phyloP scores from a whole-genome alignment of 179 eudicot species.

The Camellia oleifera region DNA sequence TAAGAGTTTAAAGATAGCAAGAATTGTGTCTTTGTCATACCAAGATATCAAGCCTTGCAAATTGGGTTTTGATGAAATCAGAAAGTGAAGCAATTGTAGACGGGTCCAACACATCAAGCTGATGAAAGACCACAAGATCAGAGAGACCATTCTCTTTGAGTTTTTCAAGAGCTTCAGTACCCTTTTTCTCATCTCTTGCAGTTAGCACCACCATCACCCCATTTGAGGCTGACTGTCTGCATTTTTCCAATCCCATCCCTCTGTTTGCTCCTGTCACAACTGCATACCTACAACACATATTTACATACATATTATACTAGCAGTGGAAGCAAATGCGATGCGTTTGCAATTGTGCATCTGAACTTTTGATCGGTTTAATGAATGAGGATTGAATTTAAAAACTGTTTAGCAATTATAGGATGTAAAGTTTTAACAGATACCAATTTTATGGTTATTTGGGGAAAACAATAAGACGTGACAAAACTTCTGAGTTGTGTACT shows the following conservation, averaged over 20 bases:
- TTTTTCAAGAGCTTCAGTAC: slow-evolving; percentile 25
- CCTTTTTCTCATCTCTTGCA: slow-evolving; percentile 31
- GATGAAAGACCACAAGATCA: slow-evolving; percentile 26
- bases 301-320: too few species aligned
- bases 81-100: slow-evolving; percentile 26
- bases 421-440: too few species aligned
- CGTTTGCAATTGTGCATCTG: too few species aligned
- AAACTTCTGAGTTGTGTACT: too few species aligned
- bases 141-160: slow-evolving; percentile 7
- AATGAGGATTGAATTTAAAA: too few species aligned
- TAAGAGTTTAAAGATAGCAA: too few species aligned
- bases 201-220: slow-evolving; percentile 31
- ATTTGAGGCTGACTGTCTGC: slow-evolving; percentile 13
- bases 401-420: too few species aligned
- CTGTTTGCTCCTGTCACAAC: slow-evolving; percentile 14
- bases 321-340: too few species aligned
- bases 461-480: too few species aligned
- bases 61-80: slow-evolving; percentile 22
- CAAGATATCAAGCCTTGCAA: slow-evolving; percentile 29
- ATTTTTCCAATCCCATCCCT: slow-evolving; percentile 10
- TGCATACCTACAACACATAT: slow-evolving; percentile 4
- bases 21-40: not conserved
- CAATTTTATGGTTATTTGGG: too few species aligned
- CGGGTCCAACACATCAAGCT: slow-evolving; percentile 27
- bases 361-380: too few species aligned